A percentile compares a stretch with the other conserved stretches of the same genome.
These are phyloP conservation scores for Pyrenopolyporus hunteri DNA, from an alignment of 495 filamentous ascomycete genomes.

Conservation along the genomic window DNA sequence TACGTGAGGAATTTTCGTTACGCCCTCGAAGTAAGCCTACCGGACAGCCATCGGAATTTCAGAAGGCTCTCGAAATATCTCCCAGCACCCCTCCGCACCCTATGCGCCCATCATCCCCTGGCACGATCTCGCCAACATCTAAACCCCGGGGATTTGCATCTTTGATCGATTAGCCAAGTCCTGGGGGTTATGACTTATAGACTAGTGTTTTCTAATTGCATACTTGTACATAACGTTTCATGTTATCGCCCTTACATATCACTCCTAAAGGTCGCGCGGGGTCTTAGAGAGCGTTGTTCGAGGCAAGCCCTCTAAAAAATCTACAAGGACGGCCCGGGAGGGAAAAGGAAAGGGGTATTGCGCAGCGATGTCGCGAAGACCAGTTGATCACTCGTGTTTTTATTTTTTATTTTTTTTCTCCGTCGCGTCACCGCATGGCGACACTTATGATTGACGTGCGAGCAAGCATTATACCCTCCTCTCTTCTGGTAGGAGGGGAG, in stretches of 20 bases:
- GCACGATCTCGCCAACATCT: constrained; percentile 52
- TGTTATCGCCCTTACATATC: background rate
- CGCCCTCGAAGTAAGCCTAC: constrained; percentile 34
- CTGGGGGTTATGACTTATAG: background rate
- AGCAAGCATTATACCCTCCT: no score
- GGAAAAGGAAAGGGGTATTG: background rate
- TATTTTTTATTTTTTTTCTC: no score
- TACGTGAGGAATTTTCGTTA: constrained; percentile 41
- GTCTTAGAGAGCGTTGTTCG: background rate
- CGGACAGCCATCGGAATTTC: background rate
- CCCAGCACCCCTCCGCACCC: constrained; percentile 33
- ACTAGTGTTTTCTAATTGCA: background rate
- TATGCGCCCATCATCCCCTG: constrained; percentile 8
- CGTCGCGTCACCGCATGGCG: no score
- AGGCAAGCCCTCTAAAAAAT: background rate
- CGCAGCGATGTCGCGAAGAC: background rate
- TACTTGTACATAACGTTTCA: constrained; percentile 19
- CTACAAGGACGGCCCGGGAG: background rate
- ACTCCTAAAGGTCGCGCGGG: background rate
- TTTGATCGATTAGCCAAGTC: constrained; percentile 45
- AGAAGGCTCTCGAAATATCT: constrained; percentile 3
- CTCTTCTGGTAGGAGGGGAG: no score
- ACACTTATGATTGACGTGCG: no score
- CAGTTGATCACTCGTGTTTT: background rate
- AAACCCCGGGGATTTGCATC: constrained; percentile 50